Conservation (phyloP, 768 basidiomycete genomes). For the Chlorophyllum brunneum region DNA sequence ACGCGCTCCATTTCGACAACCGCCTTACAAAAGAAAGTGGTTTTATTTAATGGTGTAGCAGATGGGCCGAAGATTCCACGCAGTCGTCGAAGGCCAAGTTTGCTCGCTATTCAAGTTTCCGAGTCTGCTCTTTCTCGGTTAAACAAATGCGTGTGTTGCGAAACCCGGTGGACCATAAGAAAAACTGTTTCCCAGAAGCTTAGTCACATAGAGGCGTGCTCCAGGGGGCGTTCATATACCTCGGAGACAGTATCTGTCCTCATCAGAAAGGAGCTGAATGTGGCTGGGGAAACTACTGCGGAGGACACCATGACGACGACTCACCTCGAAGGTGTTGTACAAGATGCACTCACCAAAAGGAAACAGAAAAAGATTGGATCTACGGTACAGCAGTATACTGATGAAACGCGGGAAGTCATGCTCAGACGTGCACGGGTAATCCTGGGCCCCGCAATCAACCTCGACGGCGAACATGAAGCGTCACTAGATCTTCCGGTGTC, state of each 20-base stretch:
- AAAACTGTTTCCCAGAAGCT: constrained; percentile 64
- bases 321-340: constrained; percentile 51
- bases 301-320: constrained; percentile 28
- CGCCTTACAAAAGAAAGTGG: background rate
- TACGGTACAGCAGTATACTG: constrained; percentile 40
- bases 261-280: constrained; percentile 45
- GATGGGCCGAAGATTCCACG: background rate
- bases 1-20: background rate
- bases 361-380: constrained; percentile 32
- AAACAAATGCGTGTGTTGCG: constrained; percentile 59
- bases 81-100: background rate
- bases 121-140: background rate
- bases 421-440: constrained; percentile 33
- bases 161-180: constrained; percentile 61
- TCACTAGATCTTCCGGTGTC: background rate
- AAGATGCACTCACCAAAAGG: constrained; percentile 43
- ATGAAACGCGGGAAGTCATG: constrained; percentile 42
- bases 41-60: background rate
- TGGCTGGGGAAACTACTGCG: constrained; percentile 14
- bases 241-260: constrained; percentile 53
- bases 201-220: constrained; percentile 64
- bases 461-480: background rate
- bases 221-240: constrained; percentile 52
- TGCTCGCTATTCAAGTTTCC: background rate
- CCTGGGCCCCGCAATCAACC: constrained; percentile 20